These are phyloP conservation scores for Leptographium flavum DNA, from an alignment of 2,329 filamentous ascomycete genomes.

Conservation along the genomic window DNA sequence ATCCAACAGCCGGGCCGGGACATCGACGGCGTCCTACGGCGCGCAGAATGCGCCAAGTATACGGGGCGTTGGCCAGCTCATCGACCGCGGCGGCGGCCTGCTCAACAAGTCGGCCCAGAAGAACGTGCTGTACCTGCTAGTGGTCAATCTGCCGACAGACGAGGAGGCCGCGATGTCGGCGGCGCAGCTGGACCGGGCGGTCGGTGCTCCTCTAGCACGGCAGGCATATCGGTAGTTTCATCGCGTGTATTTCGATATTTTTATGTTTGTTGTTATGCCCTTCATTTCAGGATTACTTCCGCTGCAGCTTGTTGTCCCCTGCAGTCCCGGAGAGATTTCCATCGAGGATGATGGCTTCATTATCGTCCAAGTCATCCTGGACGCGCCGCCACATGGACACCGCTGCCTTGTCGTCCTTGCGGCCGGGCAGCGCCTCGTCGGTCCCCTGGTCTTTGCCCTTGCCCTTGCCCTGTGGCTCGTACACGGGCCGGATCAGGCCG, in stretches of 20 bases:
- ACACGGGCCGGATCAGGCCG: slow-evolving; percentile 52
- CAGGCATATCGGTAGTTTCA: too few relatives aligned
- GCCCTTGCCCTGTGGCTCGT: slow-evolving; percentile 20
- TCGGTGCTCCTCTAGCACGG: too few relatives aligned
- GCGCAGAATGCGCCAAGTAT: not conserved
- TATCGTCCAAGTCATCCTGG: slow-evolving; percentile 44
- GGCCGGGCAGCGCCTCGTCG: slow-evolving; percentile 19
- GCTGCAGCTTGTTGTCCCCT: not conserved
- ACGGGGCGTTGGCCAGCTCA: too few relatives aligned
- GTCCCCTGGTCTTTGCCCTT: not conserved
- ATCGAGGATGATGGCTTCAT: slow-evolving; percentile 44
- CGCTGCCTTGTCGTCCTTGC: slow-evolving; percentile 20
- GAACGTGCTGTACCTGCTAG: slow-evolving; percentile 35
- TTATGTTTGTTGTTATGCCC: not conserved
- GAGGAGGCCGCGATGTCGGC: slow-evolving; percentile 21
- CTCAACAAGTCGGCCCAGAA: slow-evolving; percentile 11
- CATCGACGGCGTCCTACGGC: not conserved
- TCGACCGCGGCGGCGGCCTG: not conserved
- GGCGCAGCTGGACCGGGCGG: slow-evolving; percentile 5
- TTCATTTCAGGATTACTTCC: too few relatives aligned
- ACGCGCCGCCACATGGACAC: slow-evolving; percentile 41
- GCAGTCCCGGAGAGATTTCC: slow-evolving; percentile 30
- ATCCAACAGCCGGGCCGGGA: not conserved
- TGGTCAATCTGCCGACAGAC: slow-evolving; percentile 33
- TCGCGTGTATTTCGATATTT: too few relatives aligned